Evolutionary conservation across 2,329 filamentous ascomycete genomes (phyloP).

Genomic region (Keithomyces neogunnii): DNA sequence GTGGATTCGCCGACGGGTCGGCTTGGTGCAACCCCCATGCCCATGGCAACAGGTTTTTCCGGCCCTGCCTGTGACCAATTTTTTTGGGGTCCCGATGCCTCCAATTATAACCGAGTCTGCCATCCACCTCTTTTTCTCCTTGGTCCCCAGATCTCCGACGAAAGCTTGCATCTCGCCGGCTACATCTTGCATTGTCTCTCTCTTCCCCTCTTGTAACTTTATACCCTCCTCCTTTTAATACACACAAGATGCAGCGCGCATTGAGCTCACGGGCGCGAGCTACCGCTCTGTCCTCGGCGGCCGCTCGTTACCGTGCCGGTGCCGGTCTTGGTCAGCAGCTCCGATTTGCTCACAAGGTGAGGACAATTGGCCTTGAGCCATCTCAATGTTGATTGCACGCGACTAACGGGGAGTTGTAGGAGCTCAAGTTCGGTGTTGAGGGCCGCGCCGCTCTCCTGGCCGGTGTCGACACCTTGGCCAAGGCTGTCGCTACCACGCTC

Average conservation of each 20-base stretch:
- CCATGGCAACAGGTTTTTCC: constrained; percentile 25
- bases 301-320: constrained; percentile 55
- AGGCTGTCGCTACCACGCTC: constrained; percentile 89
- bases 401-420: constrained; percentile 41
- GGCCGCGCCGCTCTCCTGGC: constrained; percentile 79
- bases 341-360: constrained; percentile 95
- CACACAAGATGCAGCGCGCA: constrained; percentile 83
- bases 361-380: constrained; percentile 4
- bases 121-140: constrained; percentile 10
- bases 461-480: constrained; percentile 94
- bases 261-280: constrained; percentile 73
- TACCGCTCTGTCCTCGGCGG: constrained; percentile 66
- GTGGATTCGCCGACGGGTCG: neutral
- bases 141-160: constrained; percentile 4
- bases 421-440: constrained; percentile 97
- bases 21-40: neutral
- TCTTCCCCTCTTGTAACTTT: constrained; percentile 10
- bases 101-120: constrained; percentile 4
- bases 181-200: constrained; percentile 16
- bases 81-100: constrained; percentile 21
- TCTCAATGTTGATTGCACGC: neutral
- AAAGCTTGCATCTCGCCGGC: constrained; percentile 7
- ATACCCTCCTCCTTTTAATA: constrained; percentile 22
- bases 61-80: constrained; percentile 31
- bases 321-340: constrained; percentile 74